Conservation (phyloP, 345 rosid species). For the Populus pruinosa region DNA sequence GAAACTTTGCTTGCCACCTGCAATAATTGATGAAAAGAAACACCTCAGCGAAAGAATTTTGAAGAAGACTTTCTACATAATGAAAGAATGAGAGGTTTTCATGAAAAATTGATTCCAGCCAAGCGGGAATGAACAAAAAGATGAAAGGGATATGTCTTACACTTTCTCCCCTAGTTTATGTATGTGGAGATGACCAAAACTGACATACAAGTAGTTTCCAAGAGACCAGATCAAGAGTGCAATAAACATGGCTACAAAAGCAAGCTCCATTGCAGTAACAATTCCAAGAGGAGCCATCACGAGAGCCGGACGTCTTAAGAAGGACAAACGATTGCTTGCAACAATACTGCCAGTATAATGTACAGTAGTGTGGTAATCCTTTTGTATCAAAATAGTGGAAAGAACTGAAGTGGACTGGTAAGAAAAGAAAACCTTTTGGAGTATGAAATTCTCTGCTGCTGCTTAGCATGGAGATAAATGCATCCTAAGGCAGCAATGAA, state of each 20-base stretch:
- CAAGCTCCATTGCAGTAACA: constrained; percentile 46
- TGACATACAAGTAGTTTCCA: constrained; percentile 42
- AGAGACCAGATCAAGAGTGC: constrained; percentile 55
- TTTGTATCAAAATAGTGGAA: not conserved
- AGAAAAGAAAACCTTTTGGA: constrained; percentile 23
- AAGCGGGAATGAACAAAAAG: not conserved
- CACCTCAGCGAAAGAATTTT: not conserved
- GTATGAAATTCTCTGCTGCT: constrained; percentile 19
- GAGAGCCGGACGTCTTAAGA: constrained; percentile 34
- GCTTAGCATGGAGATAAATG: constrained; percentile 52
- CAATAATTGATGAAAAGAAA: not conserved
- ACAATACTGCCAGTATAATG: not conserved
- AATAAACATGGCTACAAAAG: constrained; percentile 48
- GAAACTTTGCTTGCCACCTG: constrained; percentile 59
- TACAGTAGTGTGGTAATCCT: not conserved
- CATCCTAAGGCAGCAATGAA: constrained; percentile 56
- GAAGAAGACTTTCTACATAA: not conserved
- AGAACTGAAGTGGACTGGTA: not conserved
- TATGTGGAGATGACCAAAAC: constrained; percentile 48
- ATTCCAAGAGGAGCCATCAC: constrained; percentile 66
- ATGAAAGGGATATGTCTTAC: constrained; percentile 18
- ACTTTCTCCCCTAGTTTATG: constrained; percentile 30
- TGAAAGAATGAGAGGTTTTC: not conserved
- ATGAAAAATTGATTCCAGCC: not conserved
- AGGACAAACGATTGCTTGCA: not conserved